Percentiles rank a stretch among this genome's conserved stretches.
These are phyloP conservation scores for Nemania sp. DNA, from an alignment of 2,329 filamentous ascomycete genomes.

Conservation along the genomic window DNA sequence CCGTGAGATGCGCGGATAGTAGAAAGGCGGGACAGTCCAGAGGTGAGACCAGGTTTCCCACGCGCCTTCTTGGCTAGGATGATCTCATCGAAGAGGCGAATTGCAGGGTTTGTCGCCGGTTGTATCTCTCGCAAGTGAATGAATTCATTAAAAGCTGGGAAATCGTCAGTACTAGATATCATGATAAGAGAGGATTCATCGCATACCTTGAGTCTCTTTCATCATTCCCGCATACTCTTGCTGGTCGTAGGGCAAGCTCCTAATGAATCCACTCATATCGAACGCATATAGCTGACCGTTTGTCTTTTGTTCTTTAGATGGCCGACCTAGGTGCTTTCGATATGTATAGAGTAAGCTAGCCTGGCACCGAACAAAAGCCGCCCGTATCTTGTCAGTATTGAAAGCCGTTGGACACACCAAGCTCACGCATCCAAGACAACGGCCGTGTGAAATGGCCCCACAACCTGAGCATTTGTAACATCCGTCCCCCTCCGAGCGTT, in stretches of 20 bases:
- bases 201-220: conserved; percentile 74
- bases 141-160: conserved; percentile 81
- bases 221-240: conserved; percentile 74
- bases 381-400: conserved; percentile 70
- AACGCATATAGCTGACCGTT: conserved; percentile 72
- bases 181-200: not conserved
- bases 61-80: conserved; percentile 80
- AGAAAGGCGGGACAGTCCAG: conserved; percentile 71
- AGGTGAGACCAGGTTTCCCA: conserved; percentile 74
- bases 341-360: conserved; percentile 76
- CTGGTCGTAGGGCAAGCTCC: conserved; percentile 73
- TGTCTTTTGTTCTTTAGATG: conserved; percentile 70
- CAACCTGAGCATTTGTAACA: conserved; percentile 81
- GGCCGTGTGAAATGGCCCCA: conserved; percentile 65
- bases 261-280: conserved; percentile 74
- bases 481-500: conserved; percentile 77
- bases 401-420: conserved; percentile 74
- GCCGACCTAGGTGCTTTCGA: conserved; percentile 71
- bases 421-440: conserved; percentile 71
- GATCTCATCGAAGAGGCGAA: conserved; percentile 86
- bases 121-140: conserved; percentile 82
- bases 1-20: conserved; percentile 69
- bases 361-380: conserved; percentile 73
- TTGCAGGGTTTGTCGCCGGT: conserved; percentile 69
- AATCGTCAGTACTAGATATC: conserved; percentile 41